These are phyloP conservation scores for Candida fluviatilis DNA, from an alignment of 805 yeast genomes.

Conservation along the genomic window DNA sequence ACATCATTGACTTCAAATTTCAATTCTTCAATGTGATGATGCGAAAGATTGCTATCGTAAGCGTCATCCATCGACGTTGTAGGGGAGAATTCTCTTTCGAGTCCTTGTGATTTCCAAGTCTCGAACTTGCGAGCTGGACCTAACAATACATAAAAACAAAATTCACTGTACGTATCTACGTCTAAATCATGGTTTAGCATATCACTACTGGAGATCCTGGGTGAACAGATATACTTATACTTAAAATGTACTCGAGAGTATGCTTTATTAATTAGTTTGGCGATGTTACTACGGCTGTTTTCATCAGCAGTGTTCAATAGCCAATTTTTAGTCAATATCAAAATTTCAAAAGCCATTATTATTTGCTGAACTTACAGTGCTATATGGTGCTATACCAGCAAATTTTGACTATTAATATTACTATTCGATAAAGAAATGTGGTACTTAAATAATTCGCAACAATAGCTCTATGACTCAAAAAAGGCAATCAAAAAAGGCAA, in stretches of 20 bases:
- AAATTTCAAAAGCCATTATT: constrained; percentile 19
- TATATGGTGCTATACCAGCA: too few species aligned
- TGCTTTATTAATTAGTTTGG: constrained; percentile 43
- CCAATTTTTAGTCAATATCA: constrained; percentile 22
- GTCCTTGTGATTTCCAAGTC: constrained; percentile 17
- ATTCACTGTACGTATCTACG: constrained; percentile 13
- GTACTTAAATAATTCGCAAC: too few species aligned
- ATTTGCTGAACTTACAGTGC: too few species aligned
- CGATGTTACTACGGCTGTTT: constrained; percentile 1
- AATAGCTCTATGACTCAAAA: too few species aligned
- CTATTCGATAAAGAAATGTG: too few species aligned
- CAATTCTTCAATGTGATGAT: not conserved
- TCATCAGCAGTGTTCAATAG: constrained; percentile 6
- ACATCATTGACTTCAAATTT: not conserved
- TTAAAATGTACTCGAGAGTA: constrained; percentile 45
- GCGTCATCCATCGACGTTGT: constrained; percentile 14
- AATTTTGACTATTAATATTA: too few species aligned
- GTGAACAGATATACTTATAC: constrained; percentile 37
- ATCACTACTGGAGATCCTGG: constrained; percentile 32
- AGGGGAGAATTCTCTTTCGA: constrained; percentile 21
- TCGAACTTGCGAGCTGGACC: constrained; percentile 20
- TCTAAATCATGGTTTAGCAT: constrained; percentile 22
- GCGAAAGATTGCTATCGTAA: constrained; percentile 8
- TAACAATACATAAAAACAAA: constrained; percentile 20
- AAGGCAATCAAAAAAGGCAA: not conserved